These are phyloP conservation scores for Penicillium diatomitis DNA, from an alignment of 495 filamentous ascomycete species.

Conservation along the genomic window DNA sequence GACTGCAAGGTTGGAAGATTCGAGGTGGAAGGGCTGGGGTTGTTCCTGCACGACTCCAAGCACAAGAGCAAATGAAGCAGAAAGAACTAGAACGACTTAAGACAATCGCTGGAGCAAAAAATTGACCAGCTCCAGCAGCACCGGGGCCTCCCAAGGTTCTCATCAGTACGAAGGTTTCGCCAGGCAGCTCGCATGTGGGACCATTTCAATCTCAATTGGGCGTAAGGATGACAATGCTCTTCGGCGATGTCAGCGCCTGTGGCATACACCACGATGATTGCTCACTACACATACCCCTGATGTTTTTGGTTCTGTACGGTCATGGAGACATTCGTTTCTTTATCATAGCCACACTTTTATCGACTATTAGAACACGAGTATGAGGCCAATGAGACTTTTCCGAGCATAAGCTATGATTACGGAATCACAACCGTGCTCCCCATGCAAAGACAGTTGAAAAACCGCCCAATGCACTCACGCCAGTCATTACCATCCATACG, in stretches of 20 bases:
- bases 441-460: conserved; percentile 18
- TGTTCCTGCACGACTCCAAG: conserved; percentile 36
- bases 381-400: too few relatives aligned
- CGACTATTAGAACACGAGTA: too few relatives aligned
- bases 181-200: too few relatives aligned
- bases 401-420: too few relatives aligned
- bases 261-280: neutral
- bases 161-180: neutral
- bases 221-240: too few relatives aligned
- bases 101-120: neutral
- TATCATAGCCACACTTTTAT: too few relatives aligned
- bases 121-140: neutral
- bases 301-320: too few relatives aligned
- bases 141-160: neutral
- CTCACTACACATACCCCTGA: neutral
- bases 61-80: conserved; percentile 30
- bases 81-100: conserved; percentile 14
- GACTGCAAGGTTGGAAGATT: conserved; percentile 54
- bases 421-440: conserved; percentile 1
- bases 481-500: conserved; percentile 19
- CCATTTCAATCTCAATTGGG: too few relatives aligned
- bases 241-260: too few relatives aligned
- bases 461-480: conserved; percentile 13
- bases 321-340: too few relatives aligned
- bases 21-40: conserved; percentile 41